Evolutionary conservation across 179 eudicot genomes (phyloP), one percentile per base, ranked within the genome.

Genomic region (Monotropa hypopitys): DNA sequence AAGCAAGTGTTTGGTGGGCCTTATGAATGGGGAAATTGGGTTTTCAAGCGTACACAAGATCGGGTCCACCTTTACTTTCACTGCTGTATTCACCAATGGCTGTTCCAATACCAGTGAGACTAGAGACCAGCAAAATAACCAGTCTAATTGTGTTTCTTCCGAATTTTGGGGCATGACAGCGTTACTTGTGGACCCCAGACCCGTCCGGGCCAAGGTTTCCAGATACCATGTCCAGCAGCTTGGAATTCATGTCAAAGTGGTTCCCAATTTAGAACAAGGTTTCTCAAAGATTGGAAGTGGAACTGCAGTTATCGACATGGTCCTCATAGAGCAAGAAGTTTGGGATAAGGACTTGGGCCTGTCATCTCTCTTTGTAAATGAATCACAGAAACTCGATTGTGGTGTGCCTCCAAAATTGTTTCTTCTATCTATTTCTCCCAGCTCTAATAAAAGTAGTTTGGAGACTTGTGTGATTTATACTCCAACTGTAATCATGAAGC

Each of bases 11-110:
- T 85, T 92, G 83, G 97, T 91, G 78, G 86, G 84, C 13, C 89
- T 89, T n/a, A 92, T 92, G 97, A 84, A 84, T 26, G 97, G 97
- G 28, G 92, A 92, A 69, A 91, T 92, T 4, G 93, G 92, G 75
- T 88, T 90, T 67, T 74, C 84, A 23, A 92, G 97, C 61, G 32
- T 77, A 33, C 93, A 61, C 38, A 61, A 61, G 20, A 30, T 61
- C 88, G 96, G 97, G 30, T 87, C 91, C 51, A 91, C 97, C 47
- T 92, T 92, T 40, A 89, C 94, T 11, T 92, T 92, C 68, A 92
- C 96, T 5, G 90, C 86, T 5, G 84, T 84, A 51, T 91, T 89
- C 76, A 65, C 82, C 67, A 86, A 78, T 43, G 84, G 79, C 26
- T 68, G 81, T 74, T 72, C 78, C 7, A 78, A 66, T 83, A 74